phyloP scores from a whole-genome alignment of 2,329 filamentous ascomycete species.

The Pseudonectria foliicola region DNA sequence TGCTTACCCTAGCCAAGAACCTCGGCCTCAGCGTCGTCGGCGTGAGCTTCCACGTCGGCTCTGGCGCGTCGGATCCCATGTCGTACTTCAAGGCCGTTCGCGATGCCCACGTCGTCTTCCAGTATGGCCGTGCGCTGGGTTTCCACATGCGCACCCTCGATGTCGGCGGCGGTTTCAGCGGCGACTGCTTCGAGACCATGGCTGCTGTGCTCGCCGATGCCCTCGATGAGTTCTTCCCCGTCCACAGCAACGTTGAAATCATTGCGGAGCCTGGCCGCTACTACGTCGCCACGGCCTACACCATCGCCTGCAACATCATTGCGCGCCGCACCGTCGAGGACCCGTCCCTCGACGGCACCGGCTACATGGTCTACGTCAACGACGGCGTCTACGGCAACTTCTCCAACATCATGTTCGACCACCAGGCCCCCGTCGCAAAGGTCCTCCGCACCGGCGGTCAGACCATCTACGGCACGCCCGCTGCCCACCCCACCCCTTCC shows the following conservation, averaged over 20 bases:
- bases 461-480: conserved; percentile 50
- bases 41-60: conserved; percentile 97
- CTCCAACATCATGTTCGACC: conserved; percentile 98
- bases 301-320: conserved; percentile 91
- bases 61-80: conserved; percentile 86
- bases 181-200: conserved; percentile 88
- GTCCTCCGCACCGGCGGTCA: conserved; percentile 59
- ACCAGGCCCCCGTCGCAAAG: conserved; percentile 83
- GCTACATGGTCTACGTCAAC: conserved; percentile 97
- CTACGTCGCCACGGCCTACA: conserved; percentile 91
- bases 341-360: conserved; percentile 55
- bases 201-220: conserved; percentile 71
- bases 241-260: conserved; percentile 62
- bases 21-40: conserved; percentile 87
- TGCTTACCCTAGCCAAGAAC: conserved; percentile 73
- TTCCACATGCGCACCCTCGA: conserved; percentile 82
- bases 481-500: conserved; percentile 39
- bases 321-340: conserved; percentile 83
- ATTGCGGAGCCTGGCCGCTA: conserved; percentile 96
- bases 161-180: conserved; percentile 87
- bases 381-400: conserved; percentile 98
- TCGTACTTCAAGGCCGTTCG: conserved; percentile 87
- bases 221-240: conserved; percentile 82
- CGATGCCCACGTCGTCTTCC: conserved; percentile 83
- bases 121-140: conserved; percentile 70